Conservation (phyloP, 2,329 filamentous ascomycete genomes). For the Fusarium begoniae region DNA sequence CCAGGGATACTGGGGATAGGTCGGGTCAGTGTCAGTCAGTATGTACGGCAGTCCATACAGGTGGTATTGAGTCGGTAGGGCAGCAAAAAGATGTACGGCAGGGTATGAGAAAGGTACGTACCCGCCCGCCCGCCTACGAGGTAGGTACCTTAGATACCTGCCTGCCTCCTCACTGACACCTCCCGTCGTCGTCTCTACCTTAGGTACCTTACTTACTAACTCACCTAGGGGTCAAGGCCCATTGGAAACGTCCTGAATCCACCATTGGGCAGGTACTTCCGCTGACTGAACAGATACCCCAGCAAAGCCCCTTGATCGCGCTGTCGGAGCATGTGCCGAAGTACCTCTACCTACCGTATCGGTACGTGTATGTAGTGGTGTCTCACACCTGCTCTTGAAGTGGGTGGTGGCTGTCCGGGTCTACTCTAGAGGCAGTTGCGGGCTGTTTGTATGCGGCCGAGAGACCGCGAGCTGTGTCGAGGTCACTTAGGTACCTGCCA, state of each 20-base stretch:
- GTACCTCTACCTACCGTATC: not conserved
- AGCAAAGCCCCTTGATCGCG: not conserved
- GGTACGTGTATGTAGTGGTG: not conserved
- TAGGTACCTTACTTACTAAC: not conserved
- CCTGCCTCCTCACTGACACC: not conserved
- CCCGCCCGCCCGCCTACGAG: not conserved
- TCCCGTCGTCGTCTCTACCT: not conserved
- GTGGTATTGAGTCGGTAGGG: not conserved
- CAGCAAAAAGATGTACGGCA: not conserved
- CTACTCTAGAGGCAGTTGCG: conserved; percentile 1
- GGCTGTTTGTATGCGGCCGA: conserved; percentile 8
- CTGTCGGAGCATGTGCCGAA: not conserved
- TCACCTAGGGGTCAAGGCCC: not conserved
- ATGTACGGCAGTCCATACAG: not conserved
- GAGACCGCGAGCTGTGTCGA: not conserved
- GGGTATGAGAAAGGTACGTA: not conserved
- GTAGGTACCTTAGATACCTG: not conserved
- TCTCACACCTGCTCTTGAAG: not conserved
- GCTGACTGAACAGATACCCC: not conserved
- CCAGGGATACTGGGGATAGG: not conserved
- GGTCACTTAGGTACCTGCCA: not conserved
- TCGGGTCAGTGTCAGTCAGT: not conserved
- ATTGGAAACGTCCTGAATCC: not conserved
- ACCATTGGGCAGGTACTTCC: not conserved
- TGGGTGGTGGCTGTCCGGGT: conserved; percentile 4